Percentiles rank a stretch among this genome's conserved stretches.
These are phyloP conservation scores for Apium graveolens DNA, from an alignment of 129 eudicot genomes.

Conservation along the genomic window DNA sequence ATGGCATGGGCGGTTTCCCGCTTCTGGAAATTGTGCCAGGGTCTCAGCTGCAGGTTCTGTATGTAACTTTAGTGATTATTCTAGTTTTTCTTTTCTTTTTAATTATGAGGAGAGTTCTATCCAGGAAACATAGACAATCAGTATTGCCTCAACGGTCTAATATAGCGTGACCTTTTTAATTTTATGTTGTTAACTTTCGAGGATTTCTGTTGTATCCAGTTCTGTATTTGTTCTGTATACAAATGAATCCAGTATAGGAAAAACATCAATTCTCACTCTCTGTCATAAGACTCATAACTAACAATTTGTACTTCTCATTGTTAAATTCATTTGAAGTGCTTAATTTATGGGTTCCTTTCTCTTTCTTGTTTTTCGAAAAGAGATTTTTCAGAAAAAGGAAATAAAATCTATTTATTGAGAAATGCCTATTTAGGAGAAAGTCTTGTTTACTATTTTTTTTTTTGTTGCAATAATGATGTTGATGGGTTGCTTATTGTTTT, in stretches of 20 bases:
- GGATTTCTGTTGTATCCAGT: conserved; percentile 13
- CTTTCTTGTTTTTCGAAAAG: too few species aligned
- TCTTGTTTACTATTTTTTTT: too few species aligned
- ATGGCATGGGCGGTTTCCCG: conserved; percentile 22
- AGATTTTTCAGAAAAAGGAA: too few species aligned
- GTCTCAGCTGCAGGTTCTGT: conserved; percentile 29
- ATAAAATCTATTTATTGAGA: too few species aligned
- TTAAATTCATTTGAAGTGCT: background rate
- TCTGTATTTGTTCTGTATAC: background rate
- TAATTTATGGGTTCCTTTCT: background rate
- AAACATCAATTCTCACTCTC: background rate
- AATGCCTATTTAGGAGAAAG: too few species aligned
- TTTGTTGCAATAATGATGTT: too few species aligned
- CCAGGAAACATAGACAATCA: conserved; percentile 33
- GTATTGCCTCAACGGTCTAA: conserved; percentile 34
- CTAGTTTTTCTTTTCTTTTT: conserved; percentile 53
- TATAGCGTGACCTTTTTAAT: conserved; percentile 24
- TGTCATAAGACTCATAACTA: background rate
- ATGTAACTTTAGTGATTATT: conserved; percentile 28
- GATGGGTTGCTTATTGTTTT: too few species aligned
- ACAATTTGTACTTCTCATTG: background rate
- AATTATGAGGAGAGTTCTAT: conserved; percentile 43
- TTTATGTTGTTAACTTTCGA: conserved; percentile 7
- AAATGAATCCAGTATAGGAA: background rate
- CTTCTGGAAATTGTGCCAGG: conserved; percentile 31